A percentile compares a stretch with the other conserved stretches of the same genome.
Evolutionary conservation across 2,329 filamentous ascomycete species (phyloP).

Genomic region (Fusarium pininemorale): DNA sequence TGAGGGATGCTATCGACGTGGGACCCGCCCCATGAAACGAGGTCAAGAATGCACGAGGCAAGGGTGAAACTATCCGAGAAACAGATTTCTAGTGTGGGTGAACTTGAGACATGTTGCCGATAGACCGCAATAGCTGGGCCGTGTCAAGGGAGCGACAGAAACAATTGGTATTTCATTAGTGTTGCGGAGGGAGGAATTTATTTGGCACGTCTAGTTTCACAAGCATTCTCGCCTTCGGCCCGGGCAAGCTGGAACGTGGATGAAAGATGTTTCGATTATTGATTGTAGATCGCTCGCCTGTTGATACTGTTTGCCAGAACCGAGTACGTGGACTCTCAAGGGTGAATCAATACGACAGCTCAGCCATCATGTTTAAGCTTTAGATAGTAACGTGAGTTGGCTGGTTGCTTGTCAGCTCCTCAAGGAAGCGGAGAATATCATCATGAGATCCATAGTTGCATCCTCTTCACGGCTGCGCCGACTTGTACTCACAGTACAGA

Average conservation of each 20-base stretch:
- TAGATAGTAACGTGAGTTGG: neutral
- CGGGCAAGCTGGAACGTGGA: slow-evolving; percentile 19
- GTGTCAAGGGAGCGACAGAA: slow-evolving; percentile 6
- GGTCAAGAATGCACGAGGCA: slow-evolving; percentile 26
- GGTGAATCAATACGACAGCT: neutral
- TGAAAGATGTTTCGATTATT: slow-evolving; percentile 4
- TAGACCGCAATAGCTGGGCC: neutral
- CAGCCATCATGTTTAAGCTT: neutral
- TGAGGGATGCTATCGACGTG: slow-evolving; percentile 32
- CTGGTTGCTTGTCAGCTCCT: slow-evolving; percentile 1
- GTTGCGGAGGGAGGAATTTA: slow-evolving; percentile 16
- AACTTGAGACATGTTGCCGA: neutral
- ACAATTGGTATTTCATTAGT: slow-evolving; percentile 15
- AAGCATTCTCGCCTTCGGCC: neutral
- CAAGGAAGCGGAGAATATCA: neutral
- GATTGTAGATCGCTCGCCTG: neutral
- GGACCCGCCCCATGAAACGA: slow-evolving; percentile 21
- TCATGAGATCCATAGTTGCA: neutral
- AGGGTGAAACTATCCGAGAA: slow-evolving; percentile 29
- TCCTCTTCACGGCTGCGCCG: neutral
- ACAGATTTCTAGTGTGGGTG: slow-evolving; percentile 1
- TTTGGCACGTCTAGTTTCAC: neutral
- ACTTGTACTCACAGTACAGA: slow-evolving; percentile 29
- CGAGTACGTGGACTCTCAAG: slow-evolving; percentile 11
- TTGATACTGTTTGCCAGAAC: neutral